Evolutionary conservation across 768 basidiomycete species (phyloP).

Genomic region (Cystobasidium onofrii): DNA sequence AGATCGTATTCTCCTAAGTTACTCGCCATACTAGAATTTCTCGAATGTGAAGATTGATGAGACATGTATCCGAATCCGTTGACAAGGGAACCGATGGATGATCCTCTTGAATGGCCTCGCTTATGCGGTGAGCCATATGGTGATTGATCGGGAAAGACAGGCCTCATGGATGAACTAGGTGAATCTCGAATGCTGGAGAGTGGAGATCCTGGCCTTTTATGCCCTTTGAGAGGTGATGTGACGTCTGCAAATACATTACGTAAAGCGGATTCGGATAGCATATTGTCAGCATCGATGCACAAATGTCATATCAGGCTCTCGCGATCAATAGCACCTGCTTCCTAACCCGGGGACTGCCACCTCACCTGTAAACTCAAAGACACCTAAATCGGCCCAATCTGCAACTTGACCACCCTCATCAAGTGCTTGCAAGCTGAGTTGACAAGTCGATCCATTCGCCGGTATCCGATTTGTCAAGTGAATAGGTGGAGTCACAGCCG

Average conservation of each 20-base stretch:
- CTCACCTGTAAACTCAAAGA: conserved; percentile 28
- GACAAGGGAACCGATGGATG: conserved; percentile 20
- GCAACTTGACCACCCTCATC: conserved; percentile 12
- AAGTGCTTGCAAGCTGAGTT: conserved; percentile 25
- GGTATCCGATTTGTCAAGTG: conserved; percentile 15
- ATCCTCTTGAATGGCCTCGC: conserved; percentile 10
- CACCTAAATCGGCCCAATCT: conserved; percentile 23
- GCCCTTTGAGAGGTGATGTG: not conserved
- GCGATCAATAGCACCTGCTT: too few species aligned
- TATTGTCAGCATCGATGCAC: too few species aligned
- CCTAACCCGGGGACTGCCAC: not conserved
- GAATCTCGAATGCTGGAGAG: conserved; percentile 16
- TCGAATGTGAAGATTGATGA: conserved; percentile 9
- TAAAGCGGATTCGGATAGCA: too few species aligned
- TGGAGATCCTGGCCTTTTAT: conserved; percentile 31
- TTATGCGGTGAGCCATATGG: conserved; percentile 5
- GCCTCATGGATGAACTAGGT: not conserved
- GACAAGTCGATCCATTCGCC: not conserved
- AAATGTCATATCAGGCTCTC: too few species aligned
- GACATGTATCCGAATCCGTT: conserved; percentile 27
- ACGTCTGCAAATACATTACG: not conserved
- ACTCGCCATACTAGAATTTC: conserved; percentile 14
- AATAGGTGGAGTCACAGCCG: conserved; percentile 19
- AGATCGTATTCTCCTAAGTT: not conserved
- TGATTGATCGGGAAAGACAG: conserved; percentile 12